A percentile compares a stretch with the other conserved stretches of the same genome.
These are phyloP conservation scores for Closterium sp. DNA, from an alignment of 139 green algal genomes.

Conservation along the genomic window DNA sequence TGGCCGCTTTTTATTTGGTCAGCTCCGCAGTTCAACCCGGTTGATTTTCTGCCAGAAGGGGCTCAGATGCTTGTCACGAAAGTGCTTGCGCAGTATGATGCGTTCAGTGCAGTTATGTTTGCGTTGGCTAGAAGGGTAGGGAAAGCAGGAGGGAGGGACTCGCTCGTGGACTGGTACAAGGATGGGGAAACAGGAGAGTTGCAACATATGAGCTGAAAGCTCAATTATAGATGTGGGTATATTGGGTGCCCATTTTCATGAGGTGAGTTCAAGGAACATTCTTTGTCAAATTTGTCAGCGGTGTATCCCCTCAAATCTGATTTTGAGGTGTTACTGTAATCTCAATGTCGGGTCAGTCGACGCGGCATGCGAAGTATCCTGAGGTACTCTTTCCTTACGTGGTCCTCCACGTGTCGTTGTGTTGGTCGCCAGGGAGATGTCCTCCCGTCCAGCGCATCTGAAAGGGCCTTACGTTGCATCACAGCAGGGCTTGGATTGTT, in stretches of 20 bases:
- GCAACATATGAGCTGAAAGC: background rate
- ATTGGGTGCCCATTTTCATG: too few species aligned
- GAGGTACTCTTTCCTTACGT: background rate
- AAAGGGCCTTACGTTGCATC: too few species aligned
- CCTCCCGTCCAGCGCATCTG: background rate
- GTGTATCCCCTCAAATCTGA: too few species aligned
- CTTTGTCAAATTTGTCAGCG: too few species aligned
- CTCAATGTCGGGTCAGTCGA: background rate
- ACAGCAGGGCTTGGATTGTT: background rate
- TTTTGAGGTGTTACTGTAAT: too few species aligned
- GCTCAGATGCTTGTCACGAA: background rate
- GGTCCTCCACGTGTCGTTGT: background rate
- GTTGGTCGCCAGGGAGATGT: background rate
- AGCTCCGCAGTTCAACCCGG: background rate
- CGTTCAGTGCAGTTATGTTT: background rate
- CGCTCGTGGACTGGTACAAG: background rate
- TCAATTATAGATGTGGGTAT: too few species aligned
- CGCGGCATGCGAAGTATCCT: background rate
- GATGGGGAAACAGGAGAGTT: background rate
- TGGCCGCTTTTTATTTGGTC: conserved; percentile 20
- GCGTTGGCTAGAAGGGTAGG: background rate
- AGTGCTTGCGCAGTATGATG: background rate
- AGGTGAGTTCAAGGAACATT: too few species aligned
- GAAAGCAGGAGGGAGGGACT: background rate
- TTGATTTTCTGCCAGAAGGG: background rate